phyloP scores from a whole-genome alignment of 2,329 filamentous ascomycete species.

The Ophiosphaerella herpotricha region DNA sequence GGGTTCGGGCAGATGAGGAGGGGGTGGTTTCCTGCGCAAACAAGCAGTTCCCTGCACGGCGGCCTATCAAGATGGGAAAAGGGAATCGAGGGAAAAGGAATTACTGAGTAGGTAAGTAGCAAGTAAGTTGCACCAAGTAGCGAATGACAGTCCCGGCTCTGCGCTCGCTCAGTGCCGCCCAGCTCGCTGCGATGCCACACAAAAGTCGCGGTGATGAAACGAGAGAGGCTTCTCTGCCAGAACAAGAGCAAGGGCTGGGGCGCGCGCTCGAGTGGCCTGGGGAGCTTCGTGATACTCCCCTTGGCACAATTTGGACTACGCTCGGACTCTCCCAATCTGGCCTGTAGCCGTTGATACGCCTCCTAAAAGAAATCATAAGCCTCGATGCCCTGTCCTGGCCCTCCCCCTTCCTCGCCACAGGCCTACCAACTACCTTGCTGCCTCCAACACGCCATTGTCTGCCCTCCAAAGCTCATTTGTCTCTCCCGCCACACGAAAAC shows the following conservation, averaged over 20 bases:
- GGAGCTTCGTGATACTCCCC: constrained; percentile 28
- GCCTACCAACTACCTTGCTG: too few species aligned
- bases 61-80: constrained; percentile 13
- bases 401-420: too few species aligned
- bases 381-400: neutral
- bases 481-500: neutral
- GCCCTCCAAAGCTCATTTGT: too few species aligned
- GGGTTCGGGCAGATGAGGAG: constrained; percentile 19
- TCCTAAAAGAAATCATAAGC: neutral
- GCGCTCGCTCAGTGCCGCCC: constrained; percentile 20
- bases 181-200: constrained; percentile 20
- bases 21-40: constrained; percentile 34
- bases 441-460: too few species aligned
- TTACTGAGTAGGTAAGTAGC: constrained; percentile 12
- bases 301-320: constrained; percentile 23
- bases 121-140: constrained; percentile 17
- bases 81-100: constrained; percentile 6
- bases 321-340: constrained; percentile 21
- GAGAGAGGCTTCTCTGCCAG: constrained; percentile 19
- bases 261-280: constrained; percentile 15
- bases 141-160: constrained; percentile 17
- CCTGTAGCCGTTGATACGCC: constrained; percentile 1
- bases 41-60: constrained; percentile 32
- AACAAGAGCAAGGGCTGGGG: constrained; percentile 19
- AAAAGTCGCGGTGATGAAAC: constrained; percentile 25